A percentile compares a stretch with the other conserved stretches of the same genome.
phyloP scores from a whole-genome alignment of 2,329 filamentous ascomycete genomes.

The Colletotrichum filicis region DNA sequence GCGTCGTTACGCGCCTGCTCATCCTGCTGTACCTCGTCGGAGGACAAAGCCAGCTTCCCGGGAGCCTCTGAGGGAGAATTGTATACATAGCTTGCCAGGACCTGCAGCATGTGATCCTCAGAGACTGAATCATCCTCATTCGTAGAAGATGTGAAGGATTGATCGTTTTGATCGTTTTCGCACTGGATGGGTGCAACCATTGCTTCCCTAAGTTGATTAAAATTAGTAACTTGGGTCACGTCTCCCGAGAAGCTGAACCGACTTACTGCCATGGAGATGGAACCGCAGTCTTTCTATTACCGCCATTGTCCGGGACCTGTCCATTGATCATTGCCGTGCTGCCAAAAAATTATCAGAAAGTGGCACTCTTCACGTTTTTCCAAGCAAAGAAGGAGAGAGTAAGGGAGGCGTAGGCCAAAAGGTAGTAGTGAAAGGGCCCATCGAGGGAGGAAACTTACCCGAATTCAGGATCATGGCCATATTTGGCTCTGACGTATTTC shows the following conservation, averaged over 20 bases:
- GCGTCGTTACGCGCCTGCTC: background rate
- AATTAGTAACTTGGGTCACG: background rate
- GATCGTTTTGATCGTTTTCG: background rate
- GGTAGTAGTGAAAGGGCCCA: background rate
- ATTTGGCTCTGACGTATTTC: constrained; percentile 53
- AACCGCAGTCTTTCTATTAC: background rate
- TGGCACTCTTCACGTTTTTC: too few species aligned
- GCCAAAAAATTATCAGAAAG: background rate
- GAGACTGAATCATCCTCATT: background rate
- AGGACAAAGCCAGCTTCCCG: background rate
- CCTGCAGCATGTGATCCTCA: background rate
- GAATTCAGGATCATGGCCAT: constrained; percentile 51
- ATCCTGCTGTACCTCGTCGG: background rate
- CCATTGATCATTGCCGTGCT: constrained; percentile 35
- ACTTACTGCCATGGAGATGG: background rate
- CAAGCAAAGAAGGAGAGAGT: background rate
- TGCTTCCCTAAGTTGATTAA: background rate
- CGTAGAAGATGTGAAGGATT: background rate
- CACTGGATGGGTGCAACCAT: background rate
- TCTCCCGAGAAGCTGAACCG: background rate
- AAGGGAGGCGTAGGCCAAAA: too few species aligned
- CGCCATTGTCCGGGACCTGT: background rate
- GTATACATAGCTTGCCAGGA: background rate
- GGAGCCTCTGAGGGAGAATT: background rate
- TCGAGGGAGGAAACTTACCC: constrained; percentile 42